phyloP scores from a whole-genome alignment of 2,329 filamentous ascomycete genomes.

The Diplocarpon mali region DNA sequence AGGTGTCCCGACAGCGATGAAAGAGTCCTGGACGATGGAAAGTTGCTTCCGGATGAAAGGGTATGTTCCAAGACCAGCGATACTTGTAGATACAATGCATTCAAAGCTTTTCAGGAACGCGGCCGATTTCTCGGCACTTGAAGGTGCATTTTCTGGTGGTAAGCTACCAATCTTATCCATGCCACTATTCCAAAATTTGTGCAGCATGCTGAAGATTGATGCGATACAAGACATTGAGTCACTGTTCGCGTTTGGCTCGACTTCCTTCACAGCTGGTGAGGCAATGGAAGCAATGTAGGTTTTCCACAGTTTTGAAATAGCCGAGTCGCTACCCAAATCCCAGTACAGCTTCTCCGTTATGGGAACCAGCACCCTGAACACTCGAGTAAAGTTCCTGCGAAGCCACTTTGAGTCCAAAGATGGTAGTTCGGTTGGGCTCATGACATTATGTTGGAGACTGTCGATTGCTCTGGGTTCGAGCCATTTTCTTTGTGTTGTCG shows the following conservation, averaged over 20 bases:
- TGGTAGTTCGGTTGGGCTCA: constrained; percentile 62
- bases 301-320: constrained; percentile 44
- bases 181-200: constrained; percentile 54
- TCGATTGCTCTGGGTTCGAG: constrained; percentile 60
- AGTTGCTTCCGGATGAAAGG: constrained; percentile 54
- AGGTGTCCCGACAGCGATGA: constrained; percentile 55
- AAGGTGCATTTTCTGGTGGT: constrained; percentile 14
- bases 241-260: constrained; percentile 73
- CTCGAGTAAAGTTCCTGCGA: constrained; percentile 53
- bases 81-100: constrained; percentile 36
- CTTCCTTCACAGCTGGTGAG: constrained; percentile 68
- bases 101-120: constrained; percentile 46
- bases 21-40: constrained; percentile 40
- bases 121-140: constrained; percentile 34
- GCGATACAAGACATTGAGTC: constrained; percentile 61
- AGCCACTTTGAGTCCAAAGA: constrained; percentile 80
- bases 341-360: constrained; percentile 51
- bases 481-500: constrained; percentile 50
- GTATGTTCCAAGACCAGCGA: constrained; percentile 42
- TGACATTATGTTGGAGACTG: constrained; percentile 29
- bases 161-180: constrained; percentile 25
- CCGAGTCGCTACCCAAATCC: constrained; percentile 51
- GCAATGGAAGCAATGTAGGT: constrained; percentile 51
- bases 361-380: constrained; percentile 52
- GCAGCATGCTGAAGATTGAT: constrained; percentile 56